These are phyloP conservation scores for Yarrowia yakushimensis DNA, from an alignment of 805 yeast genomes.

Conservation along the genomic window DNA sequence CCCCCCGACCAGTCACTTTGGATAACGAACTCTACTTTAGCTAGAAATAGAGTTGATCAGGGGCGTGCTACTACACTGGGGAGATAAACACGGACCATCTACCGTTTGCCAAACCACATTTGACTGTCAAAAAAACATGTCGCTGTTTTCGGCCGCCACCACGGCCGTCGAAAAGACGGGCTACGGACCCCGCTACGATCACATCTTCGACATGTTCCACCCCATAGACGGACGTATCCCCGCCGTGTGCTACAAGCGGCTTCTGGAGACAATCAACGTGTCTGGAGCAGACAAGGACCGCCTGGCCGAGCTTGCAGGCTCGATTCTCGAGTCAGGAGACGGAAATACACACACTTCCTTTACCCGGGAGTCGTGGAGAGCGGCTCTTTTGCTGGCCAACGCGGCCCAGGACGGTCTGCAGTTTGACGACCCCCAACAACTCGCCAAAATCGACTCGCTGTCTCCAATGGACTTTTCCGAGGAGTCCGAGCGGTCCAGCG, in stretches of 20 bases:
- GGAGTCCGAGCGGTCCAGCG: background rate
- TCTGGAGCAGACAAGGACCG: slow-evolving; percentile 3
- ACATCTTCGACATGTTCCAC: slow-evolving; percentile 23
- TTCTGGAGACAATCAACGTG: slow-evolving; percentile 16
- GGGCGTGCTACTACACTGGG: no score
- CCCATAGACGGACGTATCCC: slow-evolving; percentile 24
- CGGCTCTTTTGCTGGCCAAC: slow-evolving; percentile 1
- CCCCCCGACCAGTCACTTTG: no score
- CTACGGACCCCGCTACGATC: slow-evolving; percentile 12
- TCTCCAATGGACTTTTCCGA: slow-evolving; percentile 16
- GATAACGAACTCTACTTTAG: no score
- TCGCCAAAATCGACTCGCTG: background rate
- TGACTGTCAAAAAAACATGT: background rate
- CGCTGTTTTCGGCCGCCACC: slow-evolving; percentile 4
- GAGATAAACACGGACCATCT: no score
- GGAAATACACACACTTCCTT: background rate
- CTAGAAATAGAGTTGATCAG: no score
- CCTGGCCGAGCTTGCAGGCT: background rate
- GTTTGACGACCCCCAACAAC: background rate
- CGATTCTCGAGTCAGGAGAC: background rate
- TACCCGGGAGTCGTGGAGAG: slow-evolving; percentile 12
- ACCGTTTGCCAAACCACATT: no score
- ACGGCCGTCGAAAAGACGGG: slow-evolving; percentile 14
- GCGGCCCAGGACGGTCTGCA: slow-evolving; percentile 11
- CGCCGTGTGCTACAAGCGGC: slow-evolving; percentile 22